Conservation (phyloP, 495 filamentous ascomycete genomes). For the Lentithecium fluviatile region DNA sequence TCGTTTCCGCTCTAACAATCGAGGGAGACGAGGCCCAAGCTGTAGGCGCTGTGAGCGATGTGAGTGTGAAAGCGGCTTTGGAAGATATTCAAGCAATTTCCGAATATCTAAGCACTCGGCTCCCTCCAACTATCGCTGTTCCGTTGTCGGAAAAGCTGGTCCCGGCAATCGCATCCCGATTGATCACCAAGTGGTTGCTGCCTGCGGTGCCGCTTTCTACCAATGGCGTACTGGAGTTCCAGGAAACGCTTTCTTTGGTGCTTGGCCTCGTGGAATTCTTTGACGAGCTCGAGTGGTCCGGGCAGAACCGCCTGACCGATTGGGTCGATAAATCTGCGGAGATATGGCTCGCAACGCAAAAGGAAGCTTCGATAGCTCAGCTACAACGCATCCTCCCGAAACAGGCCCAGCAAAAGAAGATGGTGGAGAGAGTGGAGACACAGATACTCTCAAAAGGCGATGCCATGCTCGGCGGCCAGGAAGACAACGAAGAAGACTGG, state of each 20-base stretch:
- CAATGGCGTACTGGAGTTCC: slow-evolving; percentile 65
- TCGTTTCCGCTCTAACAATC: slow-evolving; percentile 34
- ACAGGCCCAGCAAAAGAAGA: slow-evolving; percentile 60
- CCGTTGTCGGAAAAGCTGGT: slow-evolving; percentile 67
- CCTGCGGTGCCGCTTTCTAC: slow-evolving; percentile 72
- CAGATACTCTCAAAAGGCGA: slow-evolving; percentile 70
- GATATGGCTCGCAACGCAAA: slow-evolving; percentile 82
- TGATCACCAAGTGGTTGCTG: slow-evolving; percentile 72
- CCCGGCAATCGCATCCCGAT: slow-evolving; percentile 60
- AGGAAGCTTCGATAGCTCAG: slow-evolving; percentile 70
- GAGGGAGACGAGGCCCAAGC: slow-evolving; percentile 36
- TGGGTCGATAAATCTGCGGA: slow-evolving; percentile 79
- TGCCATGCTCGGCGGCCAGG: slow-evolving; percentile 57
- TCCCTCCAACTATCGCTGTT: slow-evolving; percentile 63
- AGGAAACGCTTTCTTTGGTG: slow-evolving; percentile 60
- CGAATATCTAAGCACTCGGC: slow-evolving; percentile 59
- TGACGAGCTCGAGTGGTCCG: slow-evolving; percentile 63
- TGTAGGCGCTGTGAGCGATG: slow-evolving; percentile 41
- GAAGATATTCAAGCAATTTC: slow-evolving; percentile 62
- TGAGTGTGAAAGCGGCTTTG: slow-evolving; percentile 46
- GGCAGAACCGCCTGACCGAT: slow-evolving; percentile 65
- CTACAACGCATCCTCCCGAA: slow-evolving; percentile 66
- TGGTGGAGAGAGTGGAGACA: slow-evolving; percentile 82
- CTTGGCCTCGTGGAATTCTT: slow-evolving; percentile 62
- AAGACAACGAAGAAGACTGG: slow-evolving; percentile 63